Evolutionary conservation across 805 yeast species (phyloP).

Genomic region (Metschnikowia cubensis): DNA sequence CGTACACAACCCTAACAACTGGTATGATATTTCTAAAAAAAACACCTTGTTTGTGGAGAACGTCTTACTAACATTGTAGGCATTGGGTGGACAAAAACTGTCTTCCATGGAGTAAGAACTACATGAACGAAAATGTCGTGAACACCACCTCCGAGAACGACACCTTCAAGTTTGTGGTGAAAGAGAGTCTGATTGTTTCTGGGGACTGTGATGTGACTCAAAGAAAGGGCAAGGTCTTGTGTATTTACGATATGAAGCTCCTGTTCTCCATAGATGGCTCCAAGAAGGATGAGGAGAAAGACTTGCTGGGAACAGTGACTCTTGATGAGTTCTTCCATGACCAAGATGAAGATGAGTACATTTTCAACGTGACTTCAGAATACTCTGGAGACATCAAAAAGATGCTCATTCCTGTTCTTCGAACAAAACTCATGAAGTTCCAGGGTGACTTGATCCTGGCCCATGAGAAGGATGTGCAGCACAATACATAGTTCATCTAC

Average conservation of each 20-base stretch:
- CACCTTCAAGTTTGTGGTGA: constrained; percentile 25
- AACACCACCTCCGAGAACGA: constrained; percentile 27
- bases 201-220: constrained; percentile 86
- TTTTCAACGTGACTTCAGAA: constrained; percentile 42
- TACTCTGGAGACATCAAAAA: constrained; percentile 42
- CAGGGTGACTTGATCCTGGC: constrained; percentile 59
- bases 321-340: constrained; percentile 76
- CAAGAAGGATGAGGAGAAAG: constrained; percentile 37
- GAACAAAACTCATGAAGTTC: constrained; percentile 48
- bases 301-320: constrained; percentile 40
- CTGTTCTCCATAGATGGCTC: constrained; percentile 39
- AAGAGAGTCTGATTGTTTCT: constrained; percentile 38
- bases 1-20: constrained; percentile 68
- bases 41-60: background rate
- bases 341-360: constrained; percentile 63
- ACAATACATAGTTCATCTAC: constrained; percentile 19
- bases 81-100: constrained; percentile 73
- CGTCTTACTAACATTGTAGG: constrained; percentile 33
- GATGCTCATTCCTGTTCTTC: constrained; percentile 50
- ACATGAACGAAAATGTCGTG: constrained; percentile 40
- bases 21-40: constrained; percentile 34
- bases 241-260: constrained; percentile 65
- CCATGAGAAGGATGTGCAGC: constrained; percentile 63
- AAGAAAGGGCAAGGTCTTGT: constrained; percentile 75
- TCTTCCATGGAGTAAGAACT: constrained; percentile 57